Conservation (phyloP, 768 basidiomycete species). For the Amanita subjunquillea region DNA sequence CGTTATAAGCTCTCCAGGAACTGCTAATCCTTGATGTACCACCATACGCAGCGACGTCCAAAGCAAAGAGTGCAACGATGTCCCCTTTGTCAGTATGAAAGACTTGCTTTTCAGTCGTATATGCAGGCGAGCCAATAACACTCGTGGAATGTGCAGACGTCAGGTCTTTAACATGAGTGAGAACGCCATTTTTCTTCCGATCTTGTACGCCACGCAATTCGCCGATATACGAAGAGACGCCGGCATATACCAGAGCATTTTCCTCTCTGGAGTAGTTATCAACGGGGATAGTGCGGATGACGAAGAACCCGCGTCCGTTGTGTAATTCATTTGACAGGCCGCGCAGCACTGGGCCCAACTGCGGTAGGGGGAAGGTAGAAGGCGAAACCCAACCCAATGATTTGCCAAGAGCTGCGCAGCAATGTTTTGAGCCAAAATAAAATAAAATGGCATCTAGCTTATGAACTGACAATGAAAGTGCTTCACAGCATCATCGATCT, state of each 20-base stretch:
- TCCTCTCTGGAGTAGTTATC: constrained; percentile 29
- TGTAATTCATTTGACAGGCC: constrained; percentile 31
- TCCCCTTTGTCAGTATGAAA: constrained; percentile 40
- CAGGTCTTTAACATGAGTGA: constrained; percentile 39
- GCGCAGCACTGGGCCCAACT: constrained; percentile 22
- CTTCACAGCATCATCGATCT: constrained; percentile 25
- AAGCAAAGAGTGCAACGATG: constrained; percentile 31
- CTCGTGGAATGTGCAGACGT: constrained; percentile 30
- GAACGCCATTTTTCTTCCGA: constrained; percentile 25
- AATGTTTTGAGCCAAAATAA: neutral
- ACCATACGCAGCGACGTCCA: constrained; percentile 31
- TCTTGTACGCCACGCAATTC: constrained; percentile 34
- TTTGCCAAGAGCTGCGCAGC: constrained; percentile 9
- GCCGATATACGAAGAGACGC: constrained; percentile 36
- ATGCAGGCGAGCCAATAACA: constrained; percentile 32
- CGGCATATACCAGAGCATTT: constrained; percentile 33
- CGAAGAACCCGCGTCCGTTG: constrained; percentile 37
- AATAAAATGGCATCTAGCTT: neutral
- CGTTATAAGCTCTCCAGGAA: constrained; percentile 33
- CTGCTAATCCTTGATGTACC: constrained; percentile 36
- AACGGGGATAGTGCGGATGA: constrained; percentile 33
- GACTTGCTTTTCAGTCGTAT: constrained; percentile 39
- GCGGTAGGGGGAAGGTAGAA: constrained; percentile 33
- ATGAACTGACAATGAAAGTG: constrained; percentile 19
- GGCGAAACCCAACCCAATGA: constrained; percentile 20